phyloP scores from a whole-genome alignment of 2,329 filamentous ascomycete genomes.

The Leptographium galeiforme region DNA sequence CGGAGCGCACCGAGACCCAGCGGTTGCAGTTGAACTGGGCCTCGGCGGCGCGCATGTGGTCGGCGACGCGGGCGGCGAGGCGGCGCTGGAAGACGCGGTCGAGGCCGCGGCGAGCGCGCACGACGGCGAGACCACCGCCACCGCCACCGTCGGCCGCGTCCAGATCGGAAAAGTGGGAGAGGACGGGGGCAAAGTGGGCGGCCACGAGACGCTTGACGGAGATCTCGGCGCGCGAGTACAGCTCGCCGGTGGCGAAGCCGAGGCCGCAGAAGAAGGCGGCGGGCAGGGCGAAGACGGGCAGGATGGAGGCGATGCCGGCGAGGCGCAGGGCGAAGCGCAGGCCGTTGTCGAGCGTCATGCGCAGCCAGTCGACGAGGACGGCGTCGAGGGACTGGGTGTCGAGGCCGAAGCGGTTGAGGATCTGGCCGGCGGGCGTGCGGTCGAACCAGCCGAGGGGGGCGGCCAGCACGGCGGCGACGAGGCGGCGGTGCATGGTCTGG shows the following conservation, averaged over 20 bases:
- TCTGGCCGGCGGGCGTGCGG: conserved; percentile 66
- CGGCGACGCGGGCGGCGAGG: conserved; percentile 17
- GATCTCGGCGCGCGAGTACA: conserved; percentile 30
- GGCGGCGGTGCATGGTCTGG: conserved; percentile 60
- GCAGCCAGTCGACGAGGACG: conserved; percentile 2
- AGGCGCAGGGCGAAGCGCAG: conserved; percentile 16
- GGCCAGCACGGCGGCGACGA: conserved; percentile 63
- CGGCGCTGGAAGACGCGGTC: conserved; percentile 14
- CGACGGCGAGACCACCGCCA: conserved; percentile 18
- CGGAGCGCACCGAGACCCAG: conserved; percentile 82
- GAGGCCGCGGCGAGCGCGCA: conserved; percentile 37
- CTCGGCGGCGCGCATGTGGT: conserved; percentile 18
- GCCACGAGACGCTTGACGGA: conserved; percentile 27
- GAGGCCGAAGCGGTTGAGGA: conserved; percentile 93
- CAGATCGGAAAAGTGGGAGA: conserved; percentile 34
- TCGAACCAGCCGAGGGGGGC: conserved; percentile 93
- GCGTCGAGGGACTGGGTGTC: conserved; percentile 73
- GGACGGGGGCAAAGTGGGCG: conserved; percentile 35
- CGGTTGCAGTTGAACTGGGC: conserved; percentile 55
- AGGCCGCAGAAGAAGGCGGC: conserved; percentile 23
- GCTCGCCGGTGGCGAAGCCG: conserved; percentile 26
- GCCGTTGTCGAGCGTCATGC: conserved; percentile 1
- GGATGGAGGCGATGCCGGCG: conserved; percentile 25
- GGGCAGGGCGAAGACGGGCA: conserved; percentile 29
- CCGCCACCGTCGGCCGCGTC: conserved; percentile 6